Base-by-base conservation (phyloP, 257 asterid species). In the Solanum tarapatanum region DNA sequence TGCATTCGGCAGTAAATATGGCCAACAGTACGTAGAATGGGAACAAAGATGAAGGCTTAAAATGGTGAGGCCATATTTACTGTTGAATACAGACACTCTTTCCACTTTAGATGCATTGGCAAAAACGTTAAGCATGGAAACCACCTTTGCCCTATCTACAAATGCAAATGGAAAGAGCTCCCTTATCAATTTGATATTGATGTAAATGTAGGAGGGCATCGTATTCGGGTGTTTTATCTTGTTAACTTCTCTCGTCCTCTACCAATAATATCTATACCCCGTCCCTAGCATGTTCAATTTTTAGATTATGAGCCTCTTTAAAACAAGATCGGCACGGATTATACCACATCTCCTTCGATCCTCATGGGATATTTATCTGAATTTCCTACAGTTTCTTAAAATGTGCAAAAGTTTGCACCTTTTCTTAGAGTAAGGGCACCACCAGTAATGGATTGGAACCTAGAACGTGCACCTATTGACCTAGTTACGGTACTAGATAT, bases 401-500 rank as follows among this genome's bases (percentile, higher is more conserved):
- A 87, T 13, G 60, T 82, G 21, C 83, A 89, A 13, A 58, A 76
- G 7, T 84, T 88, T 86, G 88, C 90, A 35, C 89, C 87, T 77
- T 88, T 90, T 76, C 89, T 91, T 19, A 69, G 92, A 8, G 19
- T 91, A 17, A 90, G 82, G 68, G 93, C 87, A 66, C 90, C 90
- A 11, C 55, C 91, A 7, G 84, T 88, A 12, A 30, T 58, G 68
- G 85, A 68, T 60, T 87, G 55, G 9, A 37, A 69, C 43, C n/a
- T 28, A 13, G 85, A 75, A 24, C 88, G 89, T 14, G 89, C 90
- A 5, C 92, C 88, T 8, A 89, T 92, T 83, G 92, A 90, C 84
- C 92, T 90, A 30, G 92, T 89, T 11, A 37, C 82, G 5, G 90
- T 89, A 19, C 91, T 91, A 72, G 93, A 89, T 87, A 87, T 88